Conservation (phyloP, 2,329 filamentous ascomycete species). For the Aspergillus sp. region DNA sequence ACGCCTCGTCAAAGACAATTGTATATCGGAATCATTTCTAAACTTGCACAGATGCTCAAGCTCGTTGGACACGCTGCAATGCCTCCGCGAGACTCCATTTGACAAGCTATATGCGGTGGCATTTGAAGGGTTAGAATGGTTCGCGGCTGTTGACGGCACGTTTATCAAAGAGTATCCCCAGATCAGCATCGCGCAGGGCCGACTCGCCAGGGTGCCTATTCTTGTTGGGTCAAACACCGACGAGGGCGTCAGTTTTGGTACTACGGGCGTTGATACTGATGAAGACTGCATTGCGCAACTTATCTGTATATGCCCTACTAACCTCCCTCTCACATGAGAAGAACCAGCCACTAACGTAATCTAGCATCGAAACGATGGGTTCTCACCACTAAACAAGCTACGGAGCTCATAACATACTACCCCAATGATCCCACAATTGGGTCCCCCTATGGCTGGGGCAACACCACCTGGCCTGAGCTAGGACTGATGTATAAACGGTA, state of each 20-base stretch:
- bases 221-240: slow-evolving; percentile 64
- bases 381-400: slow-evolving; percentile 25
- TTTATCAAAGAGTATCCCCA: slow-evolving; percentile 56
- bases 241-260: slow-evolving; percentile 19
- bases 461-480: slow-evolving; percentile 26
- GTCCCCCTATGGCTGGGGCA: slow-evolving; percentile 46
- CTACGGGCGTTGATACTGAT: background rate
- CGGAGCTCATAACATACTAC: slow-evolving; percentile 50
- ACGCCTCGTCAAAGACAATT: background rate
- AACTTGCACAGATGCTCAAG: slow-evolving; percentile 23
- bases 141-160: slow-evolving; percentile 54
- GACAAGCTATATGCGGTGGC: slow-evolving; percentile 23
- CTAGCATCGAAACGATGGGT: slow-evolving; percentile 30
- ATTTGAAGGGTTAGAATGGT: slow-evolving; percentile 31
- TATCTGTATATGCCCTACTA: slow-evolving; percentile 16
- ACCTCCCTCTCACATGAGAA: slow-evolving; percentile 20
- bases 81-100: slow-evolving; percentile 30
- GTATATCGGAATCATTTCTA: background rate
- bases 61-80: slow-evolving; percentile 27
- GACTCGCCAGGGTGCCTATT: slow-evolving; percentile 63
- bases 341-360: slow-evolving; percentile 6
- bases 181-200: slow-evolving; percentile 55
- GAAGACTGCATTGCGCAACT: slow-evolving; percentile 46
- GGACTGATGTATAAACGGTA: slow-evolving; percentile 33
- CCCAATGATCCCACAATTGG: slow-evolving; percentile 50